Percentiles rank a stretch among this genome's conserved stretches.
Evolutionary conservation across 768 basidiomycete species (phyloP).

Genomic region (Podaxis sp.): DNA sequence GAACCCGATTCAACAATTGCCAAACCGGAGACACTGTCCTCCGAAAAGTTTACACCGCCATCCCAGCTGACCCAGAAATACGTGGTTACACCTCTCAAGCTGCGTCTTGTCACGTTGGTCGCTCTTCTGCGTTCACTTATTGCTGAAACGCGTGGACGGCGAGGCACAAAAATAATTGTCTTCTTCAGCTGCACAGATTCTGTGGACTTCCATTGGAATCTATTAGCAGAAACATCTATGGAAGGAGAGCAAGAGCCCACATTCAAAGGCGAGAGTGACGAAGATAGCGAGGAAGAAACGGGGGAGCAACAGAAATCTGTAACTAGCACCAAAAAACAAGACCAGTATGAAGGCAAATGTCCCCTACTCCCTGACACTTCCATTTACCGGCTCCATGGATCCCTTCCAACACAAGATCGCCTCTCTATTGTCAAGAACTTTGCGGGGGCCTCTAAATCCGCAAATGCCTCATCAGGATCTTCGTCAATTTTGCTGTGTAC

Average conservation of each 20-base stretch:
- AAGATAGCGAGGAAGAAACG: constrained; percentile 29
- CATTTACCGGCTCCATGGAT: constrained; percentile 92
- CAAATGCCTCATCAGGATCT: constrained; percentile 32
- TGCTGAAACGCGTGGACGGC: constrained; percentile 51
- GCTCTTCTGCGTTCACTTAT: constrained; percentile 84
- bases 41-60: constrained; percentile 76
- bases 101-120: constrained; percentile 89
- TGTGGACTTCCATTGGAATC: constrained; percentile 93
- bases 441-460: constrained; percentile 39
- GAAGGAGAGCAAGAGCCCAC: constrained; percentile 28
- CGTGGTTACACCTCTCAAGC: constrained; percentile 85
- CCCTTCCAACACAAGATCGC: constrained; percentile 78
- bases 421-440: constrained; percentile 84
- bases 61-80: constrained; percentile 93
- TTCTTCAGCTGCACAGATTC: constrained; percentile 98
- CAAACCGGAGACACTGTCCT: constrained; percentile 9
- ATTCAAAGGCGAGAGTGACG: constrained; percentile 12
- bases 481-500: constrained; percentile 86
- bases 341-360: constrained; percentile 47
- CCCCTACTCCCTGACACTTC: constrained; percentile 78
- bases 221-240: constrained; percentile 77
- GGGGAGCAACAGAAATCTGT: constrained; percentile 7
- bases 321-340: not conserved
- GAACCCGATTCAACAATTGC: constrained; percentile 17
- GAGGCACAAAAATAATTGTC: constrained; percentile 80